Base-by-base conservation (phyloP, 2,329 filamentous ascomycete species). In the Fusarium sublunatum region DNA sequence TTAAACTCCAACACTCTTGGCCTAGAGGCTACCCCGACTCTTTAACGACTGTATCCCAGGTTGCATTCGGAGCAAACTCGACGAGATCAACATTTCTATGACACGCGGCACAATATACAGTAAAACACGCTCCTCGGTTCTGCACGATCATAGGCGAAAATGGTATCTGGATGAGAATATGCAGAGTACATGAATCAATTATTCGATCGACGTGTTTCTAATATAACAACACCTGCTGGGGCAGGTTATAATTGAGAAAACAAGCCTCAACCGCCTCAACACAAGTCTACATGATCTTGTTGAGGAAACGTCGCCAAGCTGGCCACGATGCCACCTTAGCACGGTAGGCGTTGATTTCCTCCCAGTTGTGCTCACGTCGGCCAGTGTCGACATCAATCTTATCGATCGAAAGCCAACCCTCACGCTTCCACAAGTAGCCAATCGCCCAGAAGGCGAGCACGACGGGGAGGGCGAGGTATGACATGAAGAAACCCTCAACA, bases 311-410 rank as follows among this genome's bases (percentile, higher is more conserved):
- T 70, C 75, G 77, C 84, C 84, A 88, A 11, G 76, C 72, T 2
- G 86, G 85, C 79, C 79, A 82, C 4, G 75, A 69, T 13, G 82
- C 82, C 19, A 85, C 72, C 73, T 79, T 72, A 34, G 78, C 82
- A 28, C 82, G 79, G 68, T 83, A 79, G 34, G 77, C 81, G 72
- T 88, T 83, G 75, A 89, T 87, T 36, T 78, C 77, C 10, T 88
- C 86, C 86, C 86, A 90, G 72, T 91, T 83, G 54, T 89, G 81
- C 75, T 87, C 83, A 64, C 88, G 83, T 54, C 88, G 83, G 47
- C 87, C 88, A 51, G 82, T 83, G 72, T 91, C 88, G 52, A 91
- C 81, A 67, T 91, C 88, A 65, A 92, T 90, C 61, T 90, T 78
- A 31, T 79, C 73, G 2, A 83, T 79, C 32, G 75, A 80, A 57